phyloP scores from a whole-genome alignment of 805 yeast species.

The Saccharomycopsis sp. region DNA sequence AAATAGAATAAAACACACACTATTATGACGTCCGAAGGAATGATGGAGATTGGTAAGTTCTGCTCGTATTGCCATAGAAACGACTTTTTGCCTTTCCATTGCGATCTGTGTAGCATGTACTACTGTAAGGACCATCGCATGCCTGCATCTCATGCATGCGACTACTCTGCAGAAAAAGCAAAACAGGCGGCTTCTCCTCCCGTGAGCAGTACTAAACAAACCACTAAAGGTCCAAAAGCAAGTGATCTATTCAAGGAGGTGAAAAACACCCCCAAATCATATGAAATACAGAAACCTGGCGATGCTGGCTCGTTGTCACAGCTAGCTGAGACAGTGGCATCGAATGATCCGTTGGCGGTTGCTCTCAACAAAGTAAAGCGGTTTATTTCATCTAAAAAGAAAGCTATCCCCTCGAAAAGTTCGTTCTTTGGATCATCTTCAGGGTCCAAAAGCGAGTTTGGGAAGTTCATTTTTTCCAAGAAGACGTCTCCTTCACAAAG shows the following conservation, averaged over 20 bases:
- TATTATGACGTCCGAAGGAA: conserved; percentile 20
- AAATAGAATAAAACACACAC: conserved; percentile 24
- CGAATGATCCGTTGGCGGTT: not conserved
- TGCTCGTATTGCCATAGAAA: conserved; percentile 46
- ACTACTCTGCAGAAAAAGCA: conserved; percentile 8
- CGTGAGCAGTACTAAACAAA: conserved; percentile 8
- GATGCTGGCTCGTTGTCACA: not conserved
- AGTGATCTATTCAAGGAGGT: conserved; percentile 45
- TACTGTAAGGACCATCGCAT: conserved; percentile 47
- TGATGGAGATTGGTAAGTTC: conserved; percentile 53
- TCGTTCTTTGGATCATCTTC: conserved; percentile 1
- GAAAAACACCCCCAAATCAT: conserved; percentile 17
- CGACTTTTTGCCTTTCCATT: conserved; percentile 54
- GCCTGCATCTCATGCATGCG: conserved; percentile 29
- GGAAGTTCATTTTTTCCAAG: not conserved
- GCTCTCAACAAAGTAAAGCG: conserved; percentile 21
- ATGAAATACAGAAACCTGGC: conserved; percentile 6
- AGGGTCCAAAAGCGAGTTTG: not conserved
- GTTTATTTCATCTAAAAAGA: conserved; percentile 20
- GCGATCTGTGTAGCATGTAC: conserved; percentile 40
- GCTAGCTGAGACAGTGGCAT: not conserved
- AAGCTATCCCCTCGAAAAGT: conserved; percentile 9
- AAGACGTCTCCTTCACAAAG: conserved; percentile 23
- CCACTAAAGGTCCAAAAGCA: conserved; percentile 33
- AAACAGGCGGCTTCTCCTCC: not conserved